A percentile compares a stretch with the other conserved stretches of the same genome.
These are phyloP conservation scores for Leccinum angustisporum DNA, from an alignment of 1,284 basidiomycete species.

Conservation along the genomic window DNA sequence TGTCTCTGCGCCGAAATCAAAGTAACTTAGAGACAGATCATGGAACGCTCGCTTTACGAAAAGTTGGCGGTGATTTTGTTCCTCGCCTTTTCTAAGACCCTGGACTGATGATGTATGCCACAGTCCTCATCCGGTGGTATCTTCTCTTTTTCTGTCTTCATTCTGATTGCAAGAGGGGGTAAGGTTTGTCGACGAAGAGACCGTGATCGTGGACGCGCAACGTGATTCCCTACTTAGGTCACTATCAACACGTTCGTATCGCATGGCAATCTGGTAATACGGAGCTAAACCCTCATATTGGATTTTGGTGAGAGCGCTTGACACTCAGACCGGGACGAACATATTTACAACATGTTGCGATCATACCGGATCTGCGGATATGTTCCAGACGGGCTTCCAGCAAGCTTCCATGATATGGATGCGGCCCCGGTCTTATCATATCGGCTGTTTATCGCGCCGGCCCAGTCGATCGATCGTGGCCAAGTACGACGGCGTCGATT, in stretches of 20 bases:
- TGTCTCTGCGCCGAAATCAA: neutral
- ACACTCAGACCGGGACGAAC: neutral
- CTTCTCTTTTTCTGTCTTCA: neutral
- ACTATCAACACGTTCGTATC: neutral
- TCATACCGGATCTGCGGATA: neutral
- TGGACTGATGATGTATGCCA: neutral
- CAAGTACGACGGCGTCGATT: constrained; percentile 2
- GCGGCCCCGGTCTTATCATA: constrained; percentile 4
- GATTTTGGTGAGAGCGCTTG: neutral
- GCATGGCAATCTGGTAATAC: neutral
- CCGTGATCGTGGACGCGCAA: neutral
- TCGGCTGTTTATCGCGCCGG: neutral
- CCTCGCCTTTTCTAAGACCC: neutral
- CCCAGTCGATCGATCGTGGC: neutral
- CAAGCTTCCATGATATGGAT: constrained; percentile 4
- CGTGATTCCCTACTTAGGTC: neutral
- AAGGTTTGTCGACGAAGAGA: neutral
- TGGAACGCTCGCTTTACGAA: neutral
- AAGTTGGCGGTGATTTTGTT: neutral
- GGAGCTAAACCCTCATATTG: neutral
- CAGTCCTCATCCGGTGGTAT: neutral
- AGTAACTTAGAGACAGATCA: neutral
- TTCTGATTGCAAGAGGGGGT: neutral
- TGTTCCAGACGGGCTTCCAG: neutral
- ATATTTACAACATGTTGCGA: neutral